phyloP scores from a whole-genome alignment of 371 early-diverging fungal genomes.

The Homolaphlyctis polyrhiza region DNA sequence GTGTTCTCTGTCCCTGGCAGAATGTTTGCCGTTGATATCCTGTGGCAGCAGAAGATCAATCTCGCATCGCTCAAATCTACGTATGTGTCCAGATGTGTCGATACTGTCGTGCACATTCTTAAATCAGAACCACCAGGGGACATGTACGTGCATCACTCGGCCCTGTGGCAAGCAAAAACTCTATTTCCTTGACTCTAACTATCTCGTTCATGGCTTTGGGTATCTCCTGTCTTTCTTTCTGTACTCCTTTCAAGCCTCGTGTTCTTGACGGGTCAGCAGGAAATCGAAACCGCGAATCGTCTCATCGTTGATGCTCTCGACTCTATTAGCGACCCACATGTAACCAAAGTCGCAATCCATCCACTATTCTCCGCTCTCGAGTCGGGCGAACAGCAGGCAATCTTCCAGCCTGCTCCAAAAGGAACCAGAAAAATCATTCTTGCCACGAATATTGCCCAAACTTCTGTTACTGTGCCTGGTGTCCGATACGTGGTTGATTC shows the following conservation, averaged over 20 bases:
- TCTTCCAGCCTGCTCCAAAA: constrained; percentile 33
- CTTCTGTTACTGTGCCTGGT: constrained; percentile 81
- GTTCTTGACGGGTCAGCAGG: constrained; percentile 89
- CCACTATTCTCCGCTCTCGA: constrained; percentile 50
- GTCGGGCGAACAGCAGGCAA: constrained; percentile 32
- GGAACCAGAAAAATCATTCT: constrained; percentile 53
- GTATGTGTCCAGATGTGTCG: constrained; percentile 64
- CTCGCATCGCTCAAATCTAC: constrained; percentile 60
- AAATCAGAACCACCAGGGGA: constrained; percentile 66
- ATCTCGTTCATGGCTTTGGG: no score
- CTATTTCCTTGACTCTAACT: no score
- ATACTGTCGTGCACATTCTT: constrained; percentile 75
- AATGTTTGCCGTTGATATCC: constrained; percentile 69
- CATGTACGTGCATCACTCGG: constrained; percentile 17
- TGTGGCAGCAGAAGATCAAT: constrained; percentile 54
- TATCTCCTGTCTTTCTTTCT: background rate
- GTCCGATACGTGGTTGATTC: constrained; percentile 88
- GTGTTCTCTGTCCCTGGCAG: constrained; percentile 81
- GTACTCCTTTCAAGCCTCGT: constrained; percentile 51
- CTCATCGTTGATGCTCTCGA: constrained; percentile 31
- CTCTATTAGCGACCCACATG: constrained; percentile 23
- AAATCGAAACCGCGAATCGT: constrained; percentile 72
- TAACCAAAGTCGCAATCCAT: constrained; percentile 16
- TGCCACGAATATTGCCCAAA: constrained; percentile 71
- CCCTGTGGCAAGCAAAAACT: no score